phyloP scores from a whole-genome alignment of 73 alveolate genomes.

The Tetrahymena malaccensis region DNA sequence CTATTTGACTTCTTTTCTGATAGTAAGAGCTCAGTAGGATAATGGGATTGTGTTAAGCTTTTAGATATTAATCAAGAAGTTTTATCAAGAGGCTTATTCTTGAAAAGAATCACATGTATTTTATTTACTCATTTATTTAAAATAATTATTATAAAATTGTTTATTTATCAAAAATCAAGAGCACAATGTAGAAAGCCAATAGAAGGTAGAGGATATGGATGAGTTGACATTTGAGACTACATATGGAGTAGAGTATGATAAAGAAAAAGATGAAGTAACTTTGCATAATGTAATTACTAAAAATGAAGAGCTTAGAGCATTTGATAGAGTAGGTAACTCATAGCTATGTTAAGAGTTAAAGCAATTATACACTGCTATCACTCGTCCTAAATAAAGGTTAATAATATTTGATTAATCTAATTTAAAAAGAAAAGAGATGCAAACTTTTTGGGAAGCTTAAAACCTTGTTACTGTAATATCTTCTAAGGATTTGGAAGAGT shows the following conservation, averaged over 20 bases:
- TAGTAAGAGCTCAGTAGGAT: background rate
- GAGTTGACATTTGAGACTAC: background rate
- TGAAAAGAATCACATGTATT: background rate
- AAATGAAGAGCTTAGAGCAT: constrained; percentile 1
- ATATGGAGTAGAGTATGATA: background rate
- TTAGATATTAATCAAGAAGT: constrained; percentile 2
- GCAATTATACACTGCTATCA: constrained; percentile 73
- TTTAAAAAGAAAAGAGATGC: constrained; percentile 44
- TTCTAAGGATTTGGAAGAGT: constrained; percentile 4
- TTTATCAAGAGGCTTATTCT: background rate
- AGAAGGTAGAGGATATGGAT: background rate
- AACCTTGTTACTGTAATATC: constrained; percentile 35
- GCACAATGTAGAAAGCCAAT: background rate
- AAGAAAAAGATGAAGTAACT: background rate
- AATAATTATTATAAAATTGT: background rate
- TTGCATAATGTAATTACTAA: background rate
- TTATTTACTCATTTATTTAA: background rate
- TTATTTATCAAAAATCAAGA: background rate
- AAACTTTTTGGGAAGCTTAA: constrained; percentile 57
- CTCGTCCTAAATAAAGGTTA: constrained; percentile 75
- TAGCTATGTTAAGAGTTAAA: constrained; percentile 70
- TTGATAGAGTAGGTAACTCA: constrained; percentile 11
- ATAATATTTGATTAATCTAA: constrained; percentile 64
- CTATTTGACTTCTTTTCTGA: constrained; percentile 65
- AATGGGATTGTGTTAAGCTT: constrained; percentile 45